Percentiles rank a stretch among this genome's conserved stretches.
Evolutionary conservation across 495 filamentous ascomycete species (phyloP).

Genomic region (Glonium stellatum): DNA sequence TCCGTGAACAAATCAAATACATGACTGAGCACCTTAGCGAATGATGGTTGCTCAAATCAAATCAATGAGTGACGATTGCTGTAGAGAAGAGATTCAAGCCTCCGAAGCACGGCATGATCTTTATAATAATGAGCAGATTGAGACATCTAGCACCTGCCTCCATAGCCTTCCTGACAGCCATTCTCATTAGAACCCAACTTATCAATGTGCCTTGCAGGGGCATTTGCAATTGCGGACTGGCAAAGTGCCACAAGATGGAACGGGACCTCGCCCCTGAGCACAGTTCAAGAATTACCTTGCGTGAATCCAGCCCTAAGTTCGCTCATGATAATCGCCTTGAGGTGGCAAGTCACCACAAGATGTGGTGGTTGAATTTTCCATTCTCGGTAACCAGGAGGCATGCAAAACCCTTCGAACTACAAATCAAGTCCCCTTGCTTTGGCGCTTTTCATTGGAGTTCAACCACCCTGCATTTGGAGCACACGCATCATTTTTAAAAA

Average conservation of each 20-base stretch:
- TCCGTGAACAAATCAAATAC: constrained; percentile 14
- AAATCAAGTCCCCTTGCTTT: not conserved
- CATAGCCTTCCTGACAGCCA: constrained; percentile 16
- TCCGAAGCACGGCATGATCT: constrained; percentile 9
- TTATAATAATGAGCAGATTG: constrained; percentile 12
- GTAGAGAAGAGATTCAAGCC: constrained; percentile 3
- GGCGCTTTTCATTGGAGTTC: not conserved
- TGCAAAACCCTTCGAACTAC: not conserved
- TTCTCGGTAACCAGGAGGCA: not conserved
- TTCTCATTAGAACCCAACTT: constrained; percentile 11
- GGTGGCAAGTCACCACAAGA: not conserved
- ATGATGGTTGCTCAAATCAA: constrained; percentile 18
- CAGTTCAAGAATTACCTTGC: constrained; percentile 10
- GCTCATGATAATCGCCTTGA: constrained; percentile 1
- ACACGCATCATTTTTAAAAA: not conserved
- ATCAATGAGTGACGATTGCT: constrained; percentile 7
- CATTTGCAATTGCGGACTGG: constrained; percentile 11
- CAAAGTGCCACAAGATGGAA: not conserved
- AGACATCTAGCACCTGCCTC: constrained; percentile 7
- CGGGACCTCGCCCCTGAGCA: constrained; percentile 9
- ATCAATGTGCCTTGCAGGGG: constrained; percentile 26
- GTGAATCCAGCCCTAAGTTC: constrained; percentile 14
- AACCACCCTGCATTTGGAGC: constrained; percentile 3
- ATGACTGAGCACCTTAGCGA: constrained; percentile 23
- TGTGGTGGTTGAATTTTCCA: constrained; percentile 7